These are phyloP conservation scores for Monosporozyma aerobia DNA, from an alignment of 805 yeast species.

Conservation along the genomic window DNA sequence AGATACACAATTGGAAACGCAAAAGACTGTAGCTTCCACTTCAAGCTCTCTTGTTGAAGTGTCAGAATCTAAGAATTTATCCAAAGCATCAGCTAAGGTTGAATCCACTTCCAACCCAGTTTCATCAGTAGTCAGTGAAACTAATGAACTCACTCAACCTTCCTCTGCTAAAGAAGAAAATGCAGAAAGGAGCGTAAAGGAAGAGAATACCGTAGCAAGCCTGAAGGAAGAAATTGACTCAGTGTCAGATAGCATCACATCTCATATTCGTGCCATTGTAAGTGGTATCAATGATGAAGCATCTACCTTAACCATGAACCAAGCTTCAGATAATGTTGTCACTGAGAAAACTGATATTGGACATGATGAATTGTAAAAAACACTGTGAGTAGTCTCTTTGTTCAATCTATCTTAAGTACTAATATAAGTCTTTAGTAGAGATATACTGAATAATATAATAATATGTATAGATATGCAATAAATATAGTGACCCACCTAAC, in stretches of 20 bases:
- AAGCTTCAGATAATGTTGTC: neutral
- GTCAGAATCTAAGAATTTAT: neutral
- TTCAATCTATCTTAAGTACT: neutral
- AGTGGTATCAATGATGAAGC: neutral
- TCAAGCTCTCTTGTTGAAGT: neutral
- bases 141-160: too few species aligned
- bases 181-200: neutral
- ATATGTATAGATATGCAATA: neutral
- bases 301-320: neutral
- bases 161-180: neutral
- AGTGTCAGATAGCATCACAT: neutral
- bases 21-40: neutral
- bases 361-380: neutral
- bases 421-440: neutral
- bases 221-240: neutral
- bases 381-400: neutral
- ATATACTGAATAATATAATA: neutral
- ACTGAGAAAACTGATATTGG: neutral
- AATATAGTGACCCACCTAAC: neutral
- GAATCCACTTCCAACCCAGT: neutral
- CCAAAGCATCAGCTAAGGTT: neutral
- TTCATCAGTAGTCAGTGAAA: neutral
- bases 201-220: neutral
- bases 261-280: neutral
- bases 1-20: neutral